A percentile compares a stretch with the other conserved stretches of the same genome.
phyloP scores from a whole-genome alignment of 2,329 filamentous ascomycete species.

The Monosporascus sp. region DNA sequence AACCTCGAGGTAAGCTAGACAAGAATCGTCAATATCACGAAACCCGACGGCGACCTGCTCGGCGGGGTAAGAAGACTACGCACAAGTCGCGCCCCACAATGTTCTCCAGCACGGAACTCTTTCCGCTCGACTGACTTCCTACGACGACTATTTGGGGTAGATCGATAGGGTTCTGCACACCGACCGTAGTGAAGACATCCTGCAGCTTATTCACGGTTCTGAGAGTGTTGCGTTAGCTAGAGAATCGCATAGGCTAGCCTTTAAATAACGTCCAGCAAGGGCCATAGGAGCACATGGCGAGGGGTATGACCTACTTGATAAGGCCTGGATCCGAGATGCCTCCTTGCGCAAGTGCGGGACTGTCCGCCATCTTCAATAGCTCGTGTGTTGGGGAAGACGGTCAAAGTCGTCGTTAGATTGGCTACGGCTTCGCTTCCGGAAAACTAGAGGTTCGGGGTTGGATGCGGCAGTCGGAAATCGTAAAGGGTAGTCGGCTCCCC shows the following conservation, averaged over 20 bases:
- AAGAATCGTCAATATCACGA: slow-evolving; percentile 1
- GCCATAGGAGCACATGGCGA: too few species aligned
- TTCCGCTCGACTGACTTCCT: slow-evolving; percentile 97
- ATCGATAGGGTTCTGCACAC: slow-evolving; percentile 99
- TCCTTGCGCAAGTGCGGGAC: slow-evolving; percentile 39
- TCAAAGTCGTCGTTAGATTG: slow-evolving; percentile 7
- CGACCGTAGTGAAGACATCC: slow-evolving; percentile 98
- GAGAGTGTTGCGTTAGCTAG: slow-evolving; percentile 25
- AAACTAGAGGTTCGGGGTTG: slow-evolving; percentile 1
- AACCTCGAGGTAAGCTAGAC: slow-evolving; percentile 84
- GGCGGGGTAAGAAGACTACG: slow-evolving; percentile 34
- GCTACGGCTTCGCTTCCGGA: slow-evolving; percentile 6
- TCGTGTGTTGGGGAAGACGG: slow-evolving; percentile 4
- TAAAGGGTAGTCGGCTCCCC: not conserved
- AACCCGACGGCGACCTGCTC: not conserved
- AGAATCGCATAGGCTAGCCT: slow-evolving; percentile 1
- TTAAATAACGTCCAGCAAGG: not conserved
- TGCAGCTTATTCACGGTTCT: slow-evolving; percentile 97
- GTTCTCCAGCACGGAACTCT: slow-evolving; percentile 98
- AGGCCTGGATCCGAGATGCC: slow-evolving; percentile 64
- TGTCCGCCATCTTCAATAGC: slow-evolving; percentile 22
- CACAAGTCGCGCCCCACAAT: slow-evolving; percentile 99
- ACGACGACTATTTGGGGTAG: slow-evolving; percentile 97
- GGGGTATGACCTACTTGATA: slow-evolving; percentile 47
- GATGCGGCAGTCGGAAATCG: not conserved